Conservation (phyloP, 495 filamentous ascomycete genomes). For the Neurospora sp. region DNA sequence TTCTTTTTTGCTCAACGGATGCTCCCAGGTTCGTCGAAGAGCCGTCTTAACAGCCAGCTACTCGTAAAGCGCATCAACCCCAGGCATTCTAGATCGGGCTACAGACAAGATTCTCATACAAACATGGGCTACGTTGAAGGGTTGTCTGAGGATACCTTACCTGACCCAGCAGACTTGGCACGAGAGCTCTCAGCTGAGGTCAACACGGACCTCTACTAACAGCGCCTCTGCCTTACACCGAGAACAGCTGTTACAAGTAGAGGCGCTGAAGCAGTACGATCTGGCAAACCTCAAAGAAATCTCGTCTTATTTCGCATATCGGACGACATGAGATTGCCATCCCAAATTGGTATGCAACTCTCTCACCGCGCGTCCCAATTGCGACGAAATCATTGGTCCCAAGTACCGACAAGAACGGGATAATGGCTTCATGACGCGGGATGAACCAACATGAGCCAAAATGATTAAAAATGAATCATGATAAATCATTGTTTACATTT, state of each 20-base stretch:
- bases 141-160: too few relatives aligned
- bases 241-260: too few relatives aligned
- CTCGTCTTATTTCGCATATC: too few relatives aligned
- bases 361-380: not conserved
- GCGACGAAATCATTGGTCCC: not conserved
- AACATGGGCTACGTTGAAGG: too few relatives aligned
- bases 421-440: not conserved
- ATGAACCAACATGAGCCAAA: not conserved
- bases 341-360: not conserved
- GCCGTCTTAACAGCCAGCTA: too few relatives aligned
- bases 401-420: not conserved
- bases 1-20: not conserved
- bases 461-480: constrained; percentile 10
- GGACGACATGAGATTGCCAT: not conserved
- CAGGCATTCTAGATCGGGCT: too few relatives aligned
- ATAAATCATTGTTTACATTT: constrained; percentile 14
- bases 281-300: too few relatives aligned
- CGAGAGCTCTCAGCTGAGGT: too few relatives aligned
- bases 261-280: too few relatives aligned
- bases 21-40: not conserved
- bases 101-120: too few relatives aligned
- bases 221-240: not conserved
- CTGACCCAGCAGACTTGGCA: too few relatives aligned
- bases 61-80: too few relatives aligned
- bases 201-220: not conserved